Conservation (phyloP, 306 rosid species). For the Leucaena leucocephala region DNA sequence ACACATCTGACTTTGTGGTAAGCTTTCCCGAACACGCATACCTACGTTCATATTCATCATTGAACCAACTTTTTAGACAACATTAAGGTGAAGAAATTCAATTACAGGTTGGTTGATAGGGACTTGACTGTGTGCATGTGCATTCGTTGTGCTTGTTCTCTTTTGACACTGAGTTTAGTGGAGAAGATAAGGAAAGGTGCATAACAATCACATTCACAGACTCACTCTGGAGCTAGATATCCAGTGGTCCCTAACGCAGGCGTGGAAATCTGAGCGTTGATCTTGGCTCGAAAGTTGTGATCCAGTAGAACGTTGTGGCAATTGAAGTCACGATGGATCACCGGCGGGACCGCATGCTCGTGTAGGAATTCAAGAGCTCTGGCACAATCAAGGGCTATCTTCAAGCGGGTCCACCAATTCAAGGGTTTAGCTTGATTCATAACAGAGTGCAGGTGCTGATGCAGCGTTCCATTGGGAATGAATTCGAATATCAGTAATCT, state of each 20-base stretch:
- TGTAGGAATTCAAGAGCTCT: constrained; percentile 87
- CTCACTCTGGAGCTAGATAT: constrained; percentile 99
- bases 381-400: constrained; percentile 98
- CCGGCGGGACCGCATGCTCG: constrained; percentile 71
- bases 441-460: constrained; percentile 66
- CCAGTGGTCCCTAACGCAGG: constrained; percentile 92
- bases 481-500: constrained; percentile 76
- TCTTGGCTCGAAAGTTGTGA: constrained; percentile 81
- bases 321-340: constrained; percentile 93
- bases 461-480: constrained; percentile 81
- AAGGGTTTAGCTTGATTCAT: constrained; percentile 48
- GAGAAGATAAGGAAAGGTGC: constrained; percentile 5
- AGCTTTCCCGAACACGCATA: constrained; percentile 87
- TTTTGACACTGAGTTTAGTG: background rate
- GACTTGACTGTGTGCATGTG: constrained; percentile 46
- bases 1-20: constrained; percentile 90
- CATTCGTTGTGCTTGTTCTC: background rate
- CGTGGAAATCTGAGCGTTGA: constrained; percentile 84
- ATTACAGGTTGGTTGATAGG: constrained; percentile 47
- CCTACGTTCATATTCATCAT: constrained; percentile 50
- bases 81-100: background rate
- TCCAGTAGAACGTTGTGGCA: constrained; percentile 69
- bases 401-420: constrained; percentile 87
- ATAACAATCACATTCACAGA: constrained; percentile 29
- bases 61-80: background rate